Conservation (phyloP, 1,284 basidiomycete species). For the Ceratobasidium sp. region DNA sequence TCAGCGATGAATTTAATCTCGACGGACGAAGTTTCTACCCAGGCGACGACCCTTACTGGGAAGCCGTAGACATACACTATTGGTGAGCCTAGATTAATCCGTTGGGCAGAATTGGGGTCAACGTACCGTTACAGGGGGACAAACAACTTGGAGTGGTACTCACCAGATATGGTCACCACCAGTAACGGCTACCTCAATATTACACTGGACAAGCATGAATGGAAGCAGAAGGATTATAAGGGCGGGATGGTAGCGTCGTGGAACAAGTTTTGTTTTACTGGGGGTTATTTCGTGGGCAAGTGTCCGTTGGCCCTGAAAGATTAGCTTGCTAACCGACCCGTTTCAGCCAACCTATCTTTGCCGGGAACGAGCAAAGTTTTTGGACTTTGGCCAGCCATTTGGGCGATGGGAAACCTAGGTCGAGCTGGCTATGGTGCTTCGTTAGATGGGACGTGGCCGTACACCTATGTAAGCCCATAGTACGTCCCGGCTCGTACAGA, state of each 20-base stretch:
- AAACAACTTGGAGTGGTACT: conserved; percentile 75
- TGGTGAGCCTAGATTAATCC: conserved; percentile 60
- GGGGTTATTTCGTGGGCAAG: conserved; percentile 73
- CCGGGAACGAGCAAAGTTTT: conserved; percentile 58
- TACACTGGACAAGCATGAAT: conserved; percentile 71
- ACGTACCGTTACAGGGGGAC: conserved; percentile 55
- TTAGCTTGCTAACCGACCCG: conserved; percentile 65
- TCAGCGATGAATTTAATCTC: conserved; percentile 91
- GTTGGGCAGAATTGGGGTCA: not conserved
- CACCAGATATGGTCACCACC: conserved; percentile 84
- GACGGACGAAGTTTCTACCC: conserved; percentile 71
- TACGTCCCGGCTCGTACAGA: not conserved
- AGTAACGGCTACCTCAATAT: conserved; percentile 81
- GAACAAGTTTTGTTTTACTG: conserved; percentile 91
- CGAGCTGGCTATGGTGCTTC: conserved; percentile 84
- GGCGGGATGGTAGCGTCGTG: conserved; percentile 75
- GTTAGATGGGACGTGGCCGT: conserved; percentile 84
- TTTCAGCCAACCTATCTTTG: conserved; percentile 57
- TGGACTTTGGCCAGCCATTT: conserved; percentile 73
- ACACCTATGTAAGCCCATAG: conserved; percentile 52
- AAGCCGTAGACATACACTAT: conserved; percentile 79
- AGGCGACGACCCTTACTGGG: conserved; percentile 73
- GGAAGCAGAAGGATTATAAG: conserved; percentile 67
- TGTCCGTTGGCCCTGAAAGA: conserved; percentile 35
- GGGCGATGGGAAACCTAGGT: conserved; percentile 94